Evolutionary conservation across 2,329 filamentous ascomycete species (phyloP).

Genomic region (Hymenoscyphus scutula): DNA sequence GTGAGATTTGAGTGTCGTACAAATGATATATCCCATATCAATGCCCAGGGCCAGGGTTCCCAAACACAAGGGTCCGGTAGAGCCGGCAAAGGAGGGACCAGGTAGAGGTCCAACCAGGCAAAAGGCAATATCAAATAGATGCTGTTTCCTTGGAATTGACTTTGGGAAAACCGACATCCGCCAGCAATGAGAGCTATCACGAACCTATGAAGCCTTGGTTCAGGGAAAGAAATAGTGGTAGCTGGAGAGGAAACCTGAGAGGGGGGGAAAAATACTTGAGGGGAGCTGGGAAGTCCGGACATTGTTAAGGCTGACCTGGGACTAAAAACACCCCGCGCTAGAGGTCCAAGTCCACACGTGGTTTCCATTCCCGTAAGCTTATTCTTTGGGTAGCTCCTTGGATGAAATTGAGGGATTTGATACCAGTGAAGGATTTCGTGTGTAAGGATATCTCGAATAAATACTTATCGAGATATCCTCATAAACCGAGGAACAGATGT

Average conservation of each 20-base stretch:
- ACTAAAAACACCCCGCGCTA: background rate
- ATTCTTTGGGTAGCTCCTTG: no score
- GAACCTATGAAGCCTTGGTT: background rate
- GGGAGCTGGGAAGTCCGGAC: background rate
- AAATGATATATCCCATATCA: slow-evolving; percentile 6
- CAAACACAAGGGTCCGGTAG: no score
- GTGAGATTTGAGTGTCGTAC: slow-evolving; percentile 2
- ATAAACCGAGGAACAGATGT: no score
- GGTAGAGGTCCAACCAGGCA: background rate
- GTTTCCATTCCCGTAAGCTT: background rate
- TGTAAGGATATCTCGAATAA: no score
- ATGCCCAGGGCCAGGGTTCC: no score
- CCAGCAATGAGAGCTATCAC: background rate
- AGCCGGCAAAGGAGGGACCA: background rate
- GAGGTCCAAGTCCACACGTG: background rate
- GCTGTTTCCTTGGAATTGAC: background rate
- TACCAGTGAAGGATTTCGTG: no score
- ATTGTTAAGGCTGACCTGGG: background rate
- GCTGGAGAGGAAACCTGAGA: no score
- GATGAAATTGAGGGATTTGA: background rate
- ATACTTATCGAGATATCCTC: no score
- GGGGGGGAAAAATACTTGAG: background rate
- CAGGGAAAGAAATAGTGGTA: no score
- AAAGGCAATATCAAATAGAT: background rate
- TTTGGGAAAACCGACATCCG: background rate